Percentiles rank a stretch among this genome's conserved stretches.
phyloP scores from a whole-genome alignment of 2,329 filamentous ascomycete genomes.

The Fusarium irregulare region DNA sequence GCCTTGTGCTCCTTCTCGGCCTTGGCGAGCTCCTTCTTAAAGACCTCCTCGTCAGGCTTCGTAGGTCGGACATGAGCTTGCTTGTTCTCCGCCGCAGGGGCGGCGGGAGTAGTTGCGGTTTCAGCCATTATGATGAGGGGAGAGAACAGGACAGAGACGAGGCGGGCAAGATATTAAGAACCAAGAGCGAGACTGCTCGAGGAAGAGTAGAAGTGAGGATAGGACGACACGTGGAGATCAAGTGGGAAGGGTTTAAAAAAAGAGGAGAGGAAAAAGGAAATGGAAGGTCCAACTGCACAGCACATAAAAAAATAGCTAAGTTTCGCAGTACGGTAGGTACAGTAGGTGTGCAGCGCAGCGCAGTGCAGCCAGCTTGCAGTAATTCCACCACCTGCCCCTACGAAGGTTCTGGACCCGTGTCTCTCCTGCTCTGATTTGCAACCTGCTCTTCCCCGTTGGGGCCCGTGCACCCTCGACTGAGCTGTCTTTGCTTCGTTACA shows the following conservation, averaged over 20 bases:
- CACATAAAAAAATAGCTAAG: conserved; percentile 27
- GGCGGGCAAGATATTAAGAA: conserved; percentile 29
- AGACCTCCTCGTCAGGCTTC: conserved; percentile 88
- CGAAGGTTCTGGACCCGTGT: conserved; percentile 43
- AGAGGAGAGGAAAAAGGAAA: conserved; percentile 29
- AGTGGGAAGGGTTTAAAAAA: conserved; percentile 24
- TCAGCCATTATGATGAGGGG: conserved; percentile 57
- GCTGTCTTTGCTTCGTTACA: conserved; percentile 11
- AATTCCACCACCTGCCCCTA: conserved; percentile 46
- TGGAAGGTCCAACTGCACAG: conserved; percentile 23
- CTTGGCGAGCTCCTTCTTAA: conserved; percentile 80
- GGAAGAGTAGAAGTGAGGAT: conserved; percentile 21
- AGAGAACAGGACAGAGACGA: conserved; percentile 16
- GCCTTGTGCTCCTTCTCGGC: conserved; percentile 89
- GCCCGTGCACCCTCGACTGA: conserved; percentile 40
- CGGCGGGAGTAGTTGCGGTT: conserved; percentile 59
- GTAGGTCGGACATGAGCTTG: conserved; percentile 71
- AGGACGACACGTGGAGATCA: conserved; percentile 37
- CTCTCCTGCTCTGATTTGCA: conserved; percentile 36
- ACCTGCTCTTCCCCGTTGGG: conserved; percentile 41
- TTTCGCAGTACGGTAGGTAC: conserved; percentile 1
- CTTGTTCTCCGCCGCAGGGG: conserved; percentile 54
- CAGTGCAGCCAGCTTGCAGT: conserved; percentile 25
- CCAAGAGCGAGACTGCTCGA: conserved; percentile 38
- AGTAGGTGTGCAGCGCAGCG: conserved; percentile 1